Evolutionary conservation across 1,284 basidiomycete species (phyloP), one percentile per base, ranked within the genome.

Genomic region (Serendipita sp.): DNA sequence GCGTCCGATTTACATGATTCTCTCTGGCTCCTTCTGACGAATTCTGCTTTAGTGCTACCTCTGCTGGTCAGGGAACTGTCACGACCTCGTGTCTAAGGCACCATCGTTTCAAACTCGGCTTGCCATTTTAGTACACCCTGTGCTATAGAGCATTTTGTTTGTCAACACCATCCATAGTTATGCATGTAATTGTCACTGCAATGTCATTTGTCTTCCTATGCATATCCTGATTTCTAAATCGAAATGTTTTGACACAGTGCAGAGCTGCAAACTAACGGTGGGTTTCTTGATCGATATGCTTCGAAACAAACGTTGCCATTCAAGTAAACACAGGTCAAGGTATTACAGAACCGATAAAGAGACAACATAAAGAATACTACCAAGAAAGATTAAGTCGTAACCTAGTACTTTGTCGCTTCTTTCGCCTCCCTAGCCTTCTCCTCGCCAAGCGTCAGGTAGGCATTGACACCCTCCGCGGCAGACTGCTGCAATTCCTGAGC

Each of bases 21-120:
- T 49, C n/a, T 22, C 45, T 10, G 5, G 6, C 45, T 49, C 45
- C 45, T 41, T 41, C 13, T 41, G 1, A 13, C 2, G 15, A 8
- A 17, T 15, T 6, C 47, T 17, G 8, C 8, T 49, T n/a, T 49
- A 58, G 53, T 58, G 29, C 29, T 58, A 8, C 53, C 53, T 32
- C 29, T 58, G 53, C 34, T 58, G 26, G 53, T 58, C 29, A 58
- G 53, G 32, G 53, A 58, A 17, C 53, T 58, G 8, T 58, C 53
- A 17, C 12, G 53, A 58, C 53, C 53, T 10, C 53, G 53, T 10
- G 32, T n/a, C 10, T 58, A 58, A n/a, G n/a, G 15, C 29, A 4
- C 8, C n/a, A 8, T 49, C 45, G n/a, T n/a, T 49, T n/a, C 45
- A 8, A n/a, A 8, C n/a, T n/a, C 6, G 8, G 45, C 29, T 22